Base-by-base conservation (phyloP, 2,329 filamentous ascomycete species). In the Samsoniella hepiali region DNA sequence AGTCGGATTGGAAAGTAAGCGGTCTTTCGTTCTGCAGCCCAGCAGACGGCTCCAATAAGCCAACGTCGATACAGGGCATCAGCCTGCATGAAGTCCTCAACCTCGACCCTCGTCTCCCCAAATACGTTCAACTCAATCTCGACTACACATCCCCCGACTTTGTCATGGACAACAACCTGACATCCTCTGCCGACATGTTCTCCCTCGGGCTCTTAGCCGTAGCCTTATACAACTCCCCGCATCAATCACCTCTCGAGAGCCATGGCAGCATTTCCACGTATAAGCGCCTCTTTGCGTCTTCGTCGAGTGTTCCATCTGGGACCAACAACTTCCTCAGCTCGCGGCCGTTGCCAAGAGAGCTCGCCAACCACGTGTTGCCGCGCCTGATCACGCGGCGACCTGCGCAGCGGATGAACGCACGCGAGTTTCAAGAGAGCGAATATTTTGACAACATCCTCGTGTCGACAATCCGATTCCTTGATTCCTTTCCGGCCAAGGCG, bases 361-460 rank as follows among this genome's bases (percentile, higher is more conserved):
- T 99, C 15, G 80, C 86, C 10, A 82, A 83, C 22, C 85, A 90
- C 66, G 90, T 98, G 0, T 79, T 99, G 4, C 93, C 95, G 2
- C 84, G 90, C 32, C 84, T 99, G 51, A 93, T 99, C 63, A 95
- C 94, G 0, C 84, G 95, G 66, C 83, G 93, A 62, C 92, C 95
- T 3, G 92, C 93, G 3, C 91, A 96, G 73, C 86, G 95, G 51
- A 85, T 98, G 79, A 93, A 88, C 32, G 93, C 94, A 5, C 87
- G 86, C 61, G 94, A 97, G 70, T 98, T 99, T 69, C 95, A 99
- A 72, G 87, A 97, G 74, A 96, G 93, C 71, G 88, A 91, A 68
- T 99, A 96, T 73, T 99, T 99, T 73, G 93, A 99, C 76, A 99
- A 98, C 71, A 91, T 98, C 53, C 82, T 99, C 5, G 92, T 99